These are phyloP conservation scores for Backusella psychrophila DNA, from an alignment of 192 early-diverging fungal species.

Conservation along the genomic window DNA sequence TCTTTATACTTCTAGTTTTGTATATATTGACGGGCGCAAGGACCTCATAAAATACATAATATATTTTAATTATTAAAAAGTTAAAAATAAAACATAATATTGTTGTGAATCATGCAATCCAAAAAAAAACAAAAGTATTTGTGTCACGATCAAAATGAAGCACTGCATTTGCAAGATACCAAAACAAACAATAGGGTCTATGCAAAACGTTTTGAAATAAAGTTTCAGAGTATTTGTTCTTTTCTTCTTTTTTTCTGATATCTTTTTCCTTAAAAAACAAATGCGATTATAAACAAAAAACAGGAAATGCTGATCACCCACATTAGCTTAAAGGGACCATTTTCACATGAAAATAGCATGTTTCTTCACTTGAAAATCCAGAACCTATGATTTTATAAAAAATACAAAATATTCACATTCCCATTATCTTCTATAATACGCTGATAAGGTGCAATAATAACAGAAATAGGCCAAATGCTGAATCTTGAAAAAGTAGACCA, in stretches of 20 bases:
- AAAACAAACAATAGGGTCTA: background rate
- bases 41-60: background rate
- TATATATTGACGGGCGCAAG: background rate
- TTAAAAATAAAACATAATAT: background rate
- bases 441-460: no score
- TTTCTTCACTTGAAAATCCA: background rate
- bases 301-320: background rate
- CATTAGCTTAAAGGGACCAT: background rate
- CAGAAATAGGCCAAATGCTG: no score
- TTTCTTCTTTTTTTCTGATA: background rate
- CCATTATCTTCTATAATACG: background rate
- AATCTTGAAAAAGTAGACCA: no score
- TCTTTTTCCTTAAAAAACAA: background rate
- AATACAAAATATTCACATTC: background rate
- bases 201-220: background rate
- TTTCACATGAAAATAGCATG: conserved; percentile 1
- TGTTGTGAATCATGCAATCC: background rate
- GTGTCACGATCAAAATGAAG: background rate
- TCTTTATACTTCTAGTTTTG: background rate
- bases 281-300: background rate
- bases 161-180: background rate
- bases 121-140: background rate
- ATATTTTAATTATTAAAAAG: background rate
- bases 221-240: background rate
- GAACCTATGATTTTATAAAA: background rate